Conservation (phyloP, 108 stramenopile genomes). For the Nannochloropsis salina region DNA sequence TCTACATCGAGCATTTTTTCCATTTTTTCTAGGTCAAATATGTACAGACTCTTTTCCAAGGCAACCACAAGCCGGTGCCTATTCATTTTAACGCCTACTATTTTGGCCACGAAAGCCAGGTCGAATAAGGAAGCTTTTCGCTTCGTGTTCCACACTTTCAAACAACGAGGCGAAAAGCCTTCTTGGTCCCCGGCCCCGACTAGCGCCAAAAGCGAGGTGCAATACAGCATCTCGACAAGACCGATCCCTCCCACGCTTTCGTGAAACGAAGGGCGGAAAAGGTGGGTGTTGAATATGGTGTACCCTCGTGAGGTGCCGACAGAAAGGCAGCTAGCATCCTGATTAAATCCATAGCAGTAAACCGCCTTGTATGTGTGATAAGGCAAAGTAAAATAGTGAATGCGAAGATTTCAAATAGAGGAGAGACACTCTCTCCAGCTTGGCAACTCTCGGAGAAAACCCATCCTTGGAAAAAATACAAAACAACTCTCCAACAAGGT, state of each 20-base stretch:
- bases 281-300: conserved; percentile 37
- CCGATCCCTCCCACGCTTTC: conserved; percentile 49
- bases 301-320: conserved; percentile 25
- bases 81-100: conserved; percentile 54
- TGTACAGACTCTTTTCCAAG: conserved; percentile 48
- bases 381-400: too few species aligned
- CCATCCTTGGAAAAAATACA: too few species aligned
- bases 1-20: conserved; percentile 55
- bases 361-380: neutral
- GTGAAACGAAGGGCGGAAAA: conserved; percentile 26
- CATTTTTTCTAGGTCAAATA: conserved; percentile 56
- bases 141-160: conserved; percentile 56
- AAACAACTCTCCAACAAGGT: too few species aligned
- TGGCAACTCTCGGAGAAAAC: too few species aligned
- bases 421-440: too few species aligned
- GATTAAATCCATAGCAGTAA: conserved; percentile 1
- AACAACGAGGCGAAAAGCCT: conserved; percentile 51
- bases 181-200: conserved; percentile 54
- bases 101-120: conserved; percentile 50
- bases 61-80: conserved; percentile 49
- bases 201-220: conserved; percentile 56
- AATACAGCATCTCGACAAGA: conserved; percentile 58
- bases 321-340: conserved; percentile 30
- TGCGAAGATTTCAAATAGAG: too few species aligned
- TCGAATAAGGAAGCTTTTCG: conserved; percentile 52